Percentiles rank a stretch among this genome's conserved stretches.
Conservation (phyloP, 768 basidiomycete species). For the Kwoniella dendrophila region DNA sequence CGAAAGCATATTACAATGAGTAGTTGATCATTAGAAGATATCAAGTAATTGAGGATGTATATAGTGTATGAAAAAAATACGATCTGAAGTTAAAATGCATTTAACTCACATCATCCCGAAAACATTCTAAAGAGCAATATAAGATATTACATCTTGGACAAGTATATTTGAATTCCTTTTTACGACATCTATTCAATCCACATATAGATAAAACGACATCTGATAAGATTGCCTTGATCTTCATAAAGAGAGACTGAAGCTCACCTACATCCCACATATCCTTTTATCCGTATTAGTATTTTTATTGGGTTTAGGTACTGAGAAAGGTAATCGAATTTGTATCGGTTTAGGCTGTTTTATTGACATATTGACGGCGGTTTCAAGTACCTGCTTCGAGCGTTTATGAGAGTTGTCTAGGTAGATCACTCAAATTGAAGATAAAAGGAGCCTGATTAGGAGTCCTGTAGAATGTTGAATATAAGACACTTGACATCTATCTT, state of each 20-base stretch:
- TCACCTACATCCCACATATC: slow-evolving; percentile 48
- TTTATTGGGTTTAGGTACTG: slow-evolving; percentile 38
- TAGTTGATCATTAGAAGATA: background rate
- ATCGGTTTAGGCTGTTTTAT: slow-evolving; percentile 42
- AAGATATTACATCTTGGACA: slow-evolving; percentile 51
- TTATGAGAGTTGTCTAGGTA: too few relatives aligned
- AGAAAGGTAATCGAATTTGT: slow-evolving; percentile 47
- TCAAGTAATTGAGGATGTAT: slow-evolving; percentile 3
- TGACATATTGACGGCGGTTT: slow-evolving; percentile 3
- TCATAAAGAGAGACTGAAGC: background rate
- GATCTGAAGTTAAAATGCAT: background rate
- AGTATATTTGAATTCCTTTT: slow-evolving; percentile 44
- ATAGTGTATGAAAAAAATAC: too few relatives aligned
- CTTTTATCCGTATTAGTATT: slow-evolving; percentile 18
- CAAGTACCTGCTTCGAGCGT: too few relatives aligned
- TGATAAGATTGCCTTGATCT: slow-evolving; percentile 6
- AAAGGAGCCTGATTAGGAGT: too few relatives aligned
- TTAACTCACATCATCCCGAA: slow-evolving; percentile 39
- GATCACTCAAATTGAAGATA: too few relatives aligned
- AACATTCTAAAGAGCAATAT: slow-evolving; percentile 43
- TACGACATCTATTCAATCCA: slow-evolving; percentile 36
- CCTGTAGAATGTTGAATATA: too few relatives aligned
- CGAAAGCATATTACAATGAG: background rate
- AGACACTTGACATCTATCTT: too few relatives aligned
- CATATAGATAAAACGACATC: background rate